Percentiles rank a stretch among this genome's conserved stretches.
Conservation (phyloP, 805 yeast genomes). For the Monosporozyma siamensis region DNA sequence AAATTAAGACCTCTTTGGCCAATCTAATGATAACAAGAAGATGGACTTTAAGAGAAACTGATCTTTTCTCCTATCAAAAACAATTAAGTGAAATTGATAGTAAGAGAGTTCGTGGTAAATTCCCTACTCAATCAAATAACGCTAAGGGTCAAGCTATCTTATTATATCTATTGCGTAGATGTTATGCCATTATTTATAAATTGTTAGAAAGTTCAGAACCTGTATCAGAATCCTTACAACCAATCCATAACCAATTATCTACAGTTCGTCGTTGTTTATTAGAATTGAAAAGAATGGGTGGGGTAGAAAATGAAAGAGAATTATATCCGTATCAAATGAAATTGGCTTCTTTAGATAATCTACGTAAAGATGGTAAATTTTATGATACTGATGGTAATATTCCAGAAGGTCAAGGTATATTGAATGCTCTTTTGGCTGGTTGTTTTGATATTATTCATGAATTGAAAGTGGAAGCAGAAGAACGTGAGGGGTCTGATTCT, state of each 20-base stretch:
- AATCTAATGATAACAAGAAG: slow-evolving; percentile 83
- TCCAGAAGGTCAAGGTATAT: slow-evolving; percentile 98
- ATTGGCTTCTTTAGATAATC: slow-evolving; percentile 77
- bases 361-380: slow-evolving; percentile 86
- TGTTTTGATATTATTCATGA: slow-evolving; percentile 93
- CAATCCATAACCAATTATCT: slow-evolving; percentile 84
- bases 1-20: slow-evolving; percentile 65
- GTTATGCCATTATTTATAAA: slow-evolving; percentile 85
- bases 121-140: slow-evolving; percentile 31
- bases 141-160: slow-evolving; percentile 52
- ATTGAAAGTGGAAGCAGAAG: slow-evolving; percentile 75
- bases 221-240: slow-evolving; percentile 86
- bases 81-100: slow-evolving; percentile 66
- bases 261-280: slow-evolving; percentile 85
- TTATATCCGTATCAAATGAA: slow-evolving; percentile 94
- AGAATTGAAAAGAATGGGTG: slow-evolving; percentile 89
- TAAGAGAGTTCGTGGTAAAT: slow-evolving; percentile 53
- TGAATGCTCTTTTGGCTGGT: slow-evolving; percentile 82
- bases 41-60: slow-evolving; percentile 97
- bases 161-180: slow-evolving; percentile 75
- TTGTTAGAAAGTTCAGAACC: slow-evolving; percentile 89
- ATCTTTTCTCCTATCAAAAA: slow-evolving; percentile 74
- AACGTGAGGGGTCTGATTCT: slow-evolving; percentile 34
- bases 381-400: slow-evolving; percentile 69
- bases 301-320: slow-evolving; percentile 78